Conservation (phyloP, 75 land plant species). For the Pinus albicaulis region DNA sequence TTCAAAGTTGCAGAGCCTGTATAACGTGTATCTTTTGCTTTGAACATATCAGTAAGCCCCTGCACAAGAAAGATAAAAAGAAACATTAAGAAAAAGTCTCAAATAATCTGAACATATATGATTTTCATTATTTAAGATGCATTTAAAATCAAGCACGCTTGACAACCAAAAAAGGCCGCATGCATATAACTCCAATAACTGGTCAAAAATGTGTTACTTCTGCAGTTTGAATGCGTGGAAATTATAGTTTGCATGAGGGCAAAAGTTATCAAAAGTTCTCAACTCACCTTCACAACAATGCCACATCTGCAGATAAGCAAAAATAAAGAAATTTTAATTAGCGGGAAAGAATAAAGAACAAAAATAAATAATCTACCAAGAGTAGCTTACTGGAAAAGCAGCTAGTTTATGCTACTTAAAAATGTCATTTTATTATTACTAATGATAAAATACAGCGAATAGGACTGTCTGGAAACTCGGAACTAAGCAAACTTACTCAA, state of each 20-base stretch:
- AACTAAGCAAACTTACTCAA: slow-evolving; percentile 66
- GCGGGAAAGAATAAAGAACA: slow-evolving; percentile 5
- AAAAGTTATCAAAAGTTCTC: neutral
- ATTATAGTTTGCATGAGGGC: neutral
- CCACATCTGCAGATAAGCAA: slow-evolving; percentile 55
- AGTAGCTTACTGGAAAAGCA: no score
- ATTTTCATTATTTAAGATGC: neutral
- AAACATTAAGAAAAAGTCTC: neutral
- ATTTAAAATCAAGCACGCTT: neutral
- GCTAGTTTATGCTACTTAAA: no score
- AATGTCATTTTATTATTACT: no score
- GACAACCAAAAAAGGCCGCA: neutral
- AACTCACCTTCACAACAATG: slow-evolving; percentile 66
- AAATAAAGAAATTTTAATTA: neutral
- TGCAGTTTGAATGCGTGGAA: neutral
- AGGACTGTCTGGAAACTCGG: neutral
- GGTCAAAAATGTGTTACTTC: neutral
- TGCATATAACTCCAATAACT: neutral
- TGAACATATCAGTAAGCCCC: slow-evolving; percentile 89
- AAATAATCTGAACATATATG: neutral
- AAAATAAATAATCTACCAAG: neutral
- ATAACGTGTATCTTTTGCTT: slow-evolving; percentile 59
- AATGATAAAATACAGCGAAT: neutral
- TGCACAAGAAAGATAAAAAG: slow-evolving; percentile 16
- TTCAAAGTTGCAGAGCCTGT: slow-evolving; percentile 71